Conservation (phyloP, 768 basidiomycete genomes). For the Tephrocybe sp. region DNA sequence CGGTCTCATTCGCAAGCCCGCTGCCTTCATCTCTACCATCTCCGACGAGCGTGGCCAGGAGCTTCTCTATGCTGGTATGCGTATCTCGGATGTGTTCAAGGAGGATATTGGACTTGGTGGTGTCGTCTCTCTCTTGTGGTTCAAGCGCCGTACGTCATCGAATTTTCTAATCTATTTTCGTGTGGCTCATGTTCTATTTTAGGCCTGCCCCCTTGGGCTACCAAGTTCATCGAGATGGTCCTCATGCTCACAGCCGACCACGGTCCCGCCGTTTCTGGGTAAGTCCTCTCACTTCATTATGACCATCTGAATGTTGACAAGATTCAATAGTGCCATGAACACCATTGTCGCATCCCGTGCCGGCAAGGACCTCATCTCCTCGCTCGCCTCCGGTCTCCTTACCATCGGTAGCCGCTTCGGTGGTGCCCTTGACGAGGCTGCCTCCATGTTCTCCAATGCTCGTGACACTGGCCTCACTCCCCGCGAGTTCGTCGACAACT, state of each 20-base stretch:
- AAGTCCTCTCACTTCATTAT: constrained; percentile 20
- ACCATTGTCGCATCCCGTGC: constrained; percentile 98
- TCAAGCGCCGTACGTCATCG: constrained; percentile 74
- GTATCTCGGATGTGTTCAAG: constrained; percentile 98
- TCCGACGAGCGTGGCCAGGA: constrained; percentile 99
- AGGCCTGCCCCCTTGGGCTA: constrained; percentile 84
- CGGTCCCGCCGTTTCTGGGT: constrained; percentile 93
- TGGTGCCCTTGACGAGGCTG: constrained; percentile 98
- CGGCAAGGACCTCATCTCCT: constrained; percentile 98
- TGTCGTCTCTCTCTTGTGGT: constrained; percentile 96
- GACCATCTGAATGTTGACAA: neutral
- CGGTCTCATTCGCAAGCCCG: constrained; percentile 97
- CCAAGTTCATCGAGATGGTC: constrained; percentile 99
- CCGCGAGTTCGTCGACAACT: constrained; percentile 96
- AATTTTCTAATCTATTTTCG: neutral
- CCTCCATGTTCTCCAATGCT: constrained; percentile 91
- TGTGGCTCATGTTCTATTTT: neutral
- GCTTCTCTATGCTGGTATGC: constrained; percentile 97
- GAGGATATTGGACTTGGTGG: constrained; percentile 96
- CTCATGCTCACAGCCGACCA: constrained; percentile 99
- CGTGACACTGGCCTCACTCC: constrained; percentile 91
- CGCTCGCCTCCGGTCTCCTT: constrained; percentile 91
- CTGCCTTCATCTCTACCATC: constrained; percentile 98
- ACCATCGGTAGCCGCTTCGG: constrained; percentile 99
- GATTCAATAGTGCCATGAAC: constrained; percentile 78